Conservation (phyloP, 257 asterid species). For the Solanum bukasovii region DNA sequence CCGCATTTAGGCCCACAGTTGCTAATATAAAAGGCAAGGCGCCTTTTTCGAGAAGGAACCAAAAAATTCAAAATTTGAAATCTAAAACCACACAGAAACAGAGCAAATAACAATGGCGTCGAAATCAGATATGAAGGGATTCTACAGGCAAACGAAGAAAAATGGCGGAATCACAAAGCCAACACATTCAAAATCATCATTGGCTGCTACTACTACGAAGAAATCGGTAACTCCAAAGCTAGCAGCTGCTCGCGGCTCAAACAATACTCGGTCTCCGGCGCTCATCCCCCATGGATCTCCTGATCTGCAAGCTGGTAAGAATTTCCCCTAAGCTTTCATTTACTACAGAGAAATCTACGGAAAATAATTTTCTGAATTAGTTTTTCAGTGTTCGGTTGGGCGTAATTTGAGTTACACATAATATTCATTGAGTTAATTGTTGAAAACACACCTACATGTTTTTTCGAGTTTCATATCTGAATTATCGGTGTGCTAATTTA, state of each 20-base stretch:
- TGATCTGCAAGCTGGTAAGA: conserved; percentile 47
- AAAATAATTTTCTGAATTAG: background rate
- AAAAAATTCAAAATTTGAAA: background rate
- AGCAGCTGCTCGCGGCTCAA: conserved; percentile 40
- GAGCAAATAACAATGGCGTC: conserved; percentile 8
- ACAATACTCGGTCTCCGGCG: conserved; percentile 40
- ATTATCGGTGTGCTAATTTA: background rate
- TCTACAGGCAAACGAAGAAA: conserved; percentile 57
- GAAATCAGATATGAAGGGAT: conserved; percentile 52
- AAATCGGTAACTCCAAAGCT: conserved; percentile 20
- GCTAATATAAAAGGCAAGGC: background rate
- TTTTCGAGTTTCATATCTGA: too few species aligned
- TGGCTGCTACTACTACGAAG: conserved; percentile 1
- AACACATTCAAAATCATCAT: conserved; percentile 6
- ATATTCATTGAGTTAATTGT: too few species aligned
- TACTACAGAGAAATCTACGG: background rate
- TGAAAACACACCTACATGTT: background rate
- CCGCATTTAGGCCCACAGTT: background rate
- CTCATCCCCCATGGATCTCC: conserved; percentile 41
- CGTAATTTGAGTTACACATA: too few species aligned
- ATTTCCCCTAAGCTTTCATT: background rate
- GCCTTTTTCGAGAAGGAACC: background rate
- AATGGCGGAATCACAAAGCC: conserved; percentile 29
- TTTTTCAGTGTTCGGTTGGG: background rate
- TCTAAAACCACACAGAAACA: background rate